Percentiles rank a stretch among this genome's conserved stretches.
Evolutionary conservation across 2,329 filamentous ascomycete species (phyloP).

Genomic region (Diaporthe sp.): DNA sequence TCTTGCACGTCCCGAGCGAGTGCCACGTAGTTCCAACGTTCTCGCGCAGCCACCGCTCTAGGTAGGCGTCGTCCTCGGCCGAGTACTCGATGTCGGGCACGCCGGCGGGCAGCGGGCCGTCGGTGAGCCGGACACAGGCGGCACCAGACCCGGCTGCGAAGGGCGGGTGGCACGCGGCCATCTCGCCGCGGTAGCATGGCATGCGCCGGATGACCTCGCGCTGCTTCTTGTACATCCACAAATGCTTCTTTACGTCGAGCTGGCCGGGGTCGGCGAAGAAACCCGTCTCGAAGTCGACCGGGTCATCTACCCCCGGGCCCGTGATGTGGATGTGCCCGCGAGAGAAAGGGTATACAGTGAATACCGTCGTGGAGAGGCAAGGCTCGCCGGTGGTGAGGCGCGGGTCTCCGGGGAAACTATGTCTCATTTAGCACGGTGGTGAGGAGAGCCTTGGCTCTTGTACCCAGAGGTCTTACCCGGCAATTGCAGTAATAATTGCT

Average conservation of each 20-base stretch:
- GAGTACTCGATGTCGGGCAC: constrained; percentile 60
- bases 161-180: constrained; percentile 47
- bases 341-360: constrained; percentile 30
- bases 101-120: constrained; percentile 37
- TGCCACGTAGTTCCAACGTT: constrained; percentile 59
- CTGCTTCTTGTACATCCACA: constrained; percentile 64
- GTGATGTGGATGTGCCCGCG: constrained; percentile 60
- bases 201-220: constrained; percentile 62
- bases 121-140: constrained; percentile 48
- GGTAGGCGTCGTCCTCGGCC: constrained; percentile 61
- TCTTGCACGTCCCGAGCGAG: constrained; percentile 60
- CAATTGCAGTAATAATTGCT: constrained; percentile 34
- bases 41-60: constrained; percentile 58
- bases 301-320: constrained; percentile 51
- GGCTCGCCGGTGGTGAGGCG: constrained; percentile 14
- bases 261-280: constrained; percentile 61
- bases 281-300: constrained; percentile 66
- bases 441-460: neutral
- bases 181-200: constrained; percentile 53
- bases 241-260: constrained; percentile 66
- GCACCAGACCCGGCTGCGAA: constrained; percentile 54
- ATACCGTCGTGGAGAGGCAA: constrained; percentile 18
- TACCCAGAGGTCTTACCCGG: neutral
- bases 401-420: constrained; percentile 21
- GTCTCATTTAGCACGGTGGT: neutral